Conservation (phyloP, 305 asterid species). For the Fraxinus dipetala region DNA sequence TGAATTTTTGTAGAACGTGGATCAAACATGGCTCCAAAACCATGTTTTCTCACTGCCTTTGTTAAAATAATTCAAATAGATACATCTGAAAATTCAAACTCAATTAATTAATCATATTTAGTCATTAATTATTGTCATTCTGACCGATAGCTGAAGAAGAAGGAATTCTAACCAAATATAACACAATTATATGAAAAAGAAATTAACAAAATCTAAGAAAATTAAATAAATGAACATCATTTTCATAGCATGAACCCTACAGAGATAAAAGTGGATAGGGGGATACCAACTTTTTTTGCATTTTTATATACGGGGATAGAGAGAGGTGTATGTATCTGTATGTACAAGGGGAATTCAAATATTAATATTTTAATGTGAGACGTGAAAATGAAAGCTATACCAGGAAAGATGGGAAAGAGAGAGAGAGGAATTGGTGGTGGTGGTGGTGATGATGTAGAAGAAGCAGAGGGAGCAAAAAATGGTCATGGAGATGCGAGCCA, state of each 20-base stretch:
- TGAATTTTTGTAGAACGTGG: no score
- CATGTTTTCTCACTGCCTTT: constrained; percentile 12
- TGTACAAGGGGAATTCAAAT: constrained; percentile 17
- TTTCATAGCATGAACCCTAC: constrained; percentile 30
- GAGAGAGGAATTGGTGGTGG: constrained; percentile 25
- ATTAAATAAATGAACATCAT: constrained; percentile 23
- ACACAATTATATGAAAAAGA: background rate
- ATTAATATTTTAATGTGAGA: constrained; percentile 49
- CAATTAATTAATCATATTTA: background rate
- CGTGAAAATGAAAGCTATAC: constrained; percentile 53
- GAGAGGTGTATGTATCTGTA: constrained; percentile 27
- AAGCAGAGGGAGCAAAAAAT: constrained; percentile 43
- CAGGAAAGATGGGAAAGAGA: constrained; percentile 37
- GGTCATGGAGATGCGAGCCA: constrained; percentile 73
- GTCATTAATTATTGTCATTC: background rate
- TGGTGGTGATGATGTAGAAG: constrained; percentile 38
- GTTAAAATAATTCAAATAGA: background rate
- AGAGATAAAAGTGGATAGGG: constrained; percentile 21
- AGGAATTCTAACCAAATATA: constrained; percentile 24
- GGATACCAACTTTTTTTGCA: background rate
- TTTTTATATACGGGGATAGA: constrained; percentile 9
- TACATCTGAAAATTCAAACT: background rate
- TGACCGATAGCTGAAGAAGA: constrained; percentile 42
- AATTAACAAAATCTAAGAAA: background rate
- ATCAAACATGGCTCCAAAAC: background rate